Conservation (phyloP, 2,329 filamentous ascomycete species). For the Macrophomina pseudophaseolina region DNA sequence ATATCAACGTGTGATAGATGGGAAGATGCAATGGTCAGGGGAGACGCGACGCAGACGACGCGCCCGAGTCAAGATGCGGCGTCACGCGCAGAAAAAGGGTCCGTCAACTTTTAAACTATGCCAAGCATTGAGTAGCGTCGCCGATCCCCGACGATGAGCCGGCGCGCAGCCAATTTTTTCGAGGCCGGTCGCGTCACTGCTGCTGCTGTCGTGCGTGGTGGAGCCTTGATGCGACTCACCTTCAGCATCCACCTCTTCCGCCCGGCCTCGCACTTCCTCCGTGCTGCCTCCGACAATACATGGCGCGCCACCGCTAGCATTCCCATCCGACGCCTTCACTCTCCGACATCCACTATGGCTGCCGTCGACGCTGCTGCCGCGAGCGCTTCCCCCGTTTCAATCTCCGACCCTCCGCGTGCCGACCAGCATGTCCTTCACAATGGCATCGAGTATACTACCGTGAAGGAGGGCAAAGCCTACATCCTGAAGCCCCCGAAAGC, state of each 20-base stretch:
- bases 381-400: slow-evolving; percentile 27
- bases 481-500: slow-evolving; percentile 66
- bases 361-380: neutral
- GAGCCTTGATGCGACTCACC: neutral
- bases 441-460: slow-evolving; percentile 62
- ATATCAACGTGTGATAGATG: neutral
- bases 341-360: slow-evolving; percentile 11
- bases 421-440: slow-evolving; percentile 49
- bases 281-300: neutral
- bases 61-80: neutral
- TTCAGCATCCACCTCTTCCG: slow-evolving; percentile 1
- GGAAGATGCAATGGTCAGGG: neutral
- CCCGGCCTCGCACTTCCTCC: neutral
- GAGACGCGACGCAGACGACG: neutral
- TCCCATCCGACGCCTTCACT: neutral
- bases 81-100: slow-evolving; percentile 3
- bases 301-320: neutral
- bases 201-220: neutral
- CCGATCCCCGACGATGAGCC: neutral
- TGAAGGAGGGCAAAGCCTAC: slow-evolving; percentile 71
- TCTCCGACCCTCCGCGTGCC: slow-evolving; percentile 37
- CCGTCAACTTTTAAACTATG: neutral
- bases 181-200: slow-evolving; percentile 2
- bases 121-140: neutral
- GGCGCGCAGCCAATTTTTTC: slow-evolving; percentile 14